phyloP scores from a whole-genome alignment of 2,329 filamentous ascomycete genomes.

The Fusarium stilboides region DNA sequence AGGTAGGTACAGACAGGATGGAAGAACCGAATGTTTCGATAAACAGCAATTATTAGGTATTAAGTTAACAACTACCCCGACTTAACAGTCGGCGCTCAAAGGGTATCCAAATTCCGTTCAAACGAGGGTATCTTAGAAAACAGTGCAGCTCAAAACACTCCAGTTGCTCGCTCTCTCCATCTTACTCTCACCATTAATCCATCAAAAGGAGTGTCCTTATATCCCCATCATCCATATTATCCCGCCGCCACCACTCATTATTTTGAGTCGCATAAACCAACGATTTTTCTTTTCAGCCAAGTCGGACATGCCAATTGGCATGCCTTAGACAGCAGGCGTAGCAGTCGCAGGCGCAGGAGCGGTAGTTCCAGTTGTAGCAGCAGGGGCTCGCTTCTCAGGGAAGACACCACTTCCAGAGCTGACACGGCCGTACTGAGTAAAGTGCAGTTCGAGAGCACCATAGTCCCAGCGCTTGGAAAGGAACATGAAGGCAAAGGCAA shows the following conservation, averaged over 20 bases:
- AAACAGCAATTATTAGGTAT: slow-evolving; percentile 33
- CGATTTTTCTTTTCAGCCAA: neutral
- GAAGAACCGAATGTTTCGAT: neutral
- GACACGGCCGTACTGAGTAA: slow-evolving; percentile 70
- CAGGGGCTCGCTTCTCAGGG: slow-evolving; percentile 61
- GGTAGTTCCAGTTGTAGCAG: slow-evolving; percentile 15
- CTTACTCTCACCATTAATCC: neutral
- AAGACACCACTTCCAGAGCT: slow-evolving; percentile 57
- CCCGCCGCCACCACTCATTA: neutral
- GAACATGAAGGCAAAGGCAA: slow-evolving; percentile 60
- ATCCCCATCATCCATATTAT: neutral
- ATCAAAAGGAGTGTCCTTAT: neutral
- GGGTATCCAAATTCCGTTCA: slow-evolving; percentile 38
- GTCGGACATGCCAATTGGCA: neutral
- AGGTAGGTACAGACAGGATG: too few species aligned
- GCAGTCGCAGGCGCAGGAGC: slow-evolving; percentile 22
- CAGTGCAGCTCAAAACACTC: slow-evolving; percentile 1
- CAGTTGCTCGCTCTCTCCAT: neutral
- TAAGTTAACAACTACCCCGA: neutral
- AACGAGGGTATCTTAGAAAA: slow-evolving; percentile 45
- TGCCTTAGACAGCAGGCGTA: slow-evolving; percentile 29
- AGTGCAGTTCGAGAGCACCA: slow-evolving; percentile 64
- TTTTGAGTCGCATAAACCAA: neutral
- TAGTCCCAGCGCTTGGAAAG: slow-evolving; percentile 68
- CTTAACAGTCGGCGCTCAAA: slow-evolving; percentile 7